Conservation (phyloP, 1,139 yeast genomes). For the Scheffersomyces illinoinensis region DNA sequence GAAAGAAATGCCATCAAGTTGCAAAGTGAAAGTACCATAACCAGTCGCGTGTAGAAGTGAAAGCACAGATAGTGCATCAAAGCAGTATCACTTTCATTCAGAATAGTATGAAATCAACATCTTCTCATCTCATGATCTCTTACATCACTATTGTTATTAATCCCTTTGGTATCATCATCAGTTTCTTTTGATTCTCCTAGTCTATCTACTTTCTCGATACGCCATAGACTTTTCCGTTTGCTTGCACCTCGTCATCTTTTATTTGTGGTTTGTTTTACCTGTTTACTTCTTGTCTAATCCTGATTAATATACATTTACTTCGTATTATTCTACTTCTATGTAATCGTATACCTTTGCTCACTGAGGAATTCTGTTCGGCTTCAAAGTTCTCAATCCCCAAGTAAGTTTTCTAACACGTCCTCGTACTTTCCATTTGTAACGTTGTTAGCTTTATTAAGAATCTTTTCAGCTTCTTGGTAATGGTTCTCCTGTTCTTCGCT, state of each 20-base stretch:
- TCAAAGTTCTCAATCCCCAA: slow-evolving; percentile 2
- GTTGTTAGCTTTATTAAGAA: slow-evolving; percentile 64
- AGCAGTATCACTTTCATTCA: not conserved
- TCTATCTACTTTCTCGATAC: not conserved
- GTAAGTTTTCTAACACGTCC: slow-evolving; percentile 53
- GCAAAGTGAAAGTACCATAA: slow-evolving; percentile 45
- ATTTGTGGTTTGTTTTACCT: not conserved
- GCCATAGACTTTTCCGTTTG: not conserved
- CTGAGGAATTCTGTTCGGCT: not conserved
- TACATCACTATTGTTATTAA: not conserved
- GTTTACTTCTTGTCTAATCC: not conserved
- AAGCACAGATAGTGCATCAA: not conserved
- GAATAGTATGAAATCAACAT: not conserved
- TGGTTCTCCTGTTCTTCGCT: slow-evolving; percentile 62
- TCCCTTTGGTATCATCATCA: slow-evolving; percentile 1
- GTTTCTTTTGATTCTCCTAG: not conserved
- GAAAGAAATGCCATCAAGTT: slow-evolving; percentile 32
- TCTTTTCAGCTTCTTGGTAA: slow-evolving; percentile 67
- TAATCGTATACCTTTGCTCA: not conserved
- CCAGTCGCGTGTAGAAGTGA: slow-evolving; percentile 27
- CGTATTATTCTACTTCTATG: slow-evolving; percentile 1
- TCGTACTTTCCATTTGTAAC: slow-evolving; percentile 75
- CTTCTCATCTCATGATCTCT: not conserved
- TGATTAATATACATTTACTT: not conserved
- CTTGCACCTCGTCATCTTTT: not conserved